Base-by-base conservation (phyloP, 148 eudicot genomes). In the Selenicereus undatus region DNA sequence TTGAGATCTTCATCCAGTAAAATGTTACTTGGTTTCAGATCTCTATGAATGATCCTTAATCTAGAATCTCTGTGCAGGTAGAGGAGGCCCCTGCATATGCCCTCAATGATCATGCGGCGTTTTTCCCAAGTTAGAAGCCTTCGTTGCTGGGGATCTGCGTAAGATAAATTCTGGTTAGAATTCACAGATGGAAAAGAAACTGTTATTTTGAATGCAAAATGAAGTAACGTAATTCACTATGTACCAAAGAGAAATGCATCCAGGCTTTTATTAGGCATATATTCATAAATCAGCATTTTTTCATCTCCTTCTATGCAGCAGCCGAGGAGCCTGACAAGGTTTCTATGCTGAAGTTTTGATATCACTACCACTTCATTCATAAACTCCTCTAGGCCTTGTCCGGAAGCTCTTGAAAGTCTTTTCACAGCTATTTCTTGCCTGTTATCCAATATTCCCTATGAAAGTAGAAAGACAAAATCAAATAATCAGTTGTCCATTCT, bases 341-440 rank as follows among this genome's bases (percentile, higher is more conserved):
- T 90, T 73, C 88, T 80, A 74, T 88, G 93, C 66, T 88, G 91
- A 50, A 88, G 90, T 60, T 87, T 87, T 32, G 91, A 86, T n/a
- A 90, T 80, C 60, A 77, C 85, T n/a, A 76, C 39, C 50, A 90
- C 87, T 81, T 90, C 93, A 22, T 84, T 88, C 87, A 81, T 87
- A 81, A 90, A 90, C 82, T 90, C 88, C 64, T 84, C 88, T 12
- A 82, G 35, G 51, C 92, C 93, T 85, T 88, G 93, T 21, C 76
- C 78, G 22, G 93, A 90, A 69, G 75, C 77, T 82, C 72, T 82
- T 69, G 91, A 86, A 36, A 88, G 91, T 74, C 93, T 83, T 75
- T 90, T 90, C 32, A 87, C 91, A 17, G 90, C 93, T 70, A 86
- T 81, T 65, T 79, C 81, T 39, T 85, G 82, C 74, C 90, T 86